These are phyloP conservation scores for Medicago ruthenica DNA, from an alignment of 306 rosid species.

Conservation along the genomic window DNA sequence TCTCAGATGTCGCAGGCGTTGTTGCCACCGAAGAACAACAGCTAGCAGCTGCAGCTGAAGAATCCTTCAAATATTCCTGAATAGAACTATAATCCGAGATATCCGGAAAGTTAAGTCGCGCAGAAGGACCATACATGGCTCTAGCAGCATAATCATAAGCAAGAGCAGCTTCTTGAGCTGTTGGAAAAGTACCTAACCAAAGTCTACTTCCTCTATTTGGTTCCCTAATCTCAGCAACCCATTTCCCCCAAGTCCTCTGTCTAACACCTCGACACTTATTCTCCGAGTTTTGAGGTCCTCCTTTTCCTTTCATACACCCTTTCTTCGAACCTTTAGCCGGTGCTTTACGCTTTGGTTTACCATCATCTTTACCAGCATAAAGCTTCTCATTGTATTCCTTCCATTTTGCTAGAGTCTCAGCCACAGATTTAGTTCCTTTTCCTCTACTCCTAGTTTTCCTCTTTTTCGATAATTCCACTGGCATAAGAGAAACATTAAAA, in stretches of 20 bases:
- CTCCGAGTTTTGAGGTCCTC: constrained; percentile 82
- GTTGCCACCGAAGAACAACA: constrained; percentile 54
- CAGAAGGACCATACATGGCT: constrained; percentile 81
- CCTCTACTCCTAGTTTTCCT: constrained; percentile 71
- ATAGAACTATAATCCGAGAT: constrained; percentile 41
- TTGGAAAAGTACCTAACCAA: constrained; percentile 85
- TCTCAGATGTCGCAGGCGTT: constrained; percentile 57
- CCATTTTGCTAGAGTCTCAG: constrained; percentile 83
- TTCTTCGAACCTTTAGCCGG: constrained; percentile 97
- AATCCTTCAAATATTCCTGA: constrained; percentile 42
- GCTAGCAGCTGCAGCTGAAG: constrained; percentile 38
- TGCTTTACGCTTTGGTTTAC: constrained; percentile 51
- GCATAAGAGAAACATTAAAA: constrained; percentile 35
- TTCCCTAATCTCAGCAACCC: constrained; percentile 95
- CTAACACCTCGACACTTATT: constrained; percentile 92
- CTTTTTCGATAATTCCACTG: constrained; percentile 67
- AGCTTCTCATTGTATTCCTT: constrained; percentile 57
- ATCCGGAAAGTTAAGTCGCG: constrained; percentile 79
- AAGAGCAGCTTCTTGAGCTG: constrained; percentile 74
- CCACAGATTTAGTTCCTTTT: constrained; percentile 59
- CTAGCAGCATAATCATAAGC: constrained; percentile 92
- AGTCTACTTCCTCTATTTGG: constrained; percentile 80
- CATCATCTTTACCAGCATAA: constrained; percentile 39
- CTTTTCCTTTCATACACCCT: constrained; percentile 99
- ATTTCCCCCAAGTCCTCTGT: constrained; percentile 98